These are phyloP conservation scores for Amyloporia xantha DNA, from an alignment of 768 basidiomycete species.

Conservation along the genomic window DNA sequence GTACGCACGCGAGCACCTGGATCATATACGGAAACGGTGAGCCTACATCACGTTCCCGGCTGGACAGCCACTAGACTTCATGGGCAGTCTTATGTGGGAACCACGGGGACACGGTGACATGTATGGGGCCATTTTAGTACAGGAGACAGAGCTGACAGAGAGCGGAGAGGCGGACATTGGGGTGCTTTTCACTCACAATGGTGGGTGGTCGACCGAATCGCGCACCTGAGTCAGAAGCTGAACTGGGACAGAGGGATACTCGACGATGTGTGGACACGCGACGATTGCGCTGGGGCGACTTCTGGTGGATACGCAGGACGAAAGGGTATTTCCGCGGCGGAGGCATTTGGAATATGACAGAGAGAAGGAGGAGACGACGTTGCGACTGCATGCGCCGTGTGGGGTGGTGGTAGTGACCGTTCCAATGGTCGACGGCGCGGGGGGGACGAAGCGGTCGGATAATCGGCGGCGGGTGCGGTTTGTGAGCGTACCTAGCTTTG, in stretches of 20 bases:
- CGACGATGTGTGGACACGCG: constrained; percentile 38
- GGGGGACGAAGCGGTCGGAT: constrained; percentile 21
- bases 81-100: constrained; percentile 32
- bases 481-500: constrained; percentile 31
- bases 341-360: constrained; percentile 17
- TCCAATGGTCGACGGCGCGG: constrained; percentile 13
- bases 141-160: constrained; percentile 29
- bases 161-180: constrained; percentile 32
- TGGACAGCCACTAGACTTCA: background rate
- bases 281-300: constrained; percentile 36
- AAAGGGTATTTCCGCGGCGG: constrained; percentile 26
- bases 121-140: constrained; percentile 34
- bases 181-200: constrained; percentile 37
- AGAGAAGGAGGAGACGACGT: constrained; percentile 12
- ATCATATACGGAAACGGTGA: constrained; percentile 21
- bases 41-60: background rate
- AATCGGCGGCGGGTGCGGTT: constrained; percentile 26
- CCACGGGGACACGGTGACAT: constrained; percentile 35
- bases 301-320: constrained; percentile 32
- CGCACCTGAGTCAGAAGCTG: background rate
- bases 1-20: constrained; percentile 25
- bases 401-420: constrained; percentile 30
- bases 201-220: constrained; percentile 18
- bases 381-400: constrained; percentile 34
- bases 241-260: constrained; percentile 29